phyloP scores from a whole-genome alignment of 306 rosid species.

The Astragalus glycyphyllos region DNA sequence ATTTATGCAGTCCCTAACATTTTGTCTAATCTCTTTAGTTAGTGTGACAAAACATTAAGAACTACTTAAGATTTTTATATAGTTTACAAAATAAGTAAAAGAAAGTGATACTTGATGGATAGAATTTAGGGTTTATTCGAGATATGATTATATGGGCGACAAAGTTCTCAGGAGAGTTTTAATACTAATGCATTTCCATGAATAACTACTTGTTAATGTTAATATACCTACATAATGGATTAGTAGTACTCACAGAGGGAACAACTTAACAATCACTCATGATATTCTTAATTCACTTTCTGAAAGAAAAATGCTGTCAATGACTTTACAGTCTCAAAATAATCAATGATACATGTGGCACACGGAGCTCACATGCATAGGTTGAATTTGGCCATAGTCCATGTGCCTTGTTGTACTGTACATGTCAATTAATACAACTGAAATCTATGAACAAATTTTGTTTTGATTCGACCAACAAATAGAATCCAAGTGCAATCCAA shows the following conservation, averaged over 20 bases:
- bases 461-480: conserved; percentile 35
- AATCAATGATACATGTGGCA: conserved; percentile 36
- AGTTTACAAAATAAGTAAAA: too few species aligned
- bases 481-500: conserved; percentile 34
- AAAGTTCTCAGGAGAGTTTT: too few species aligned
- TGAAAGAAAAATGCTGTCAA: not conserved
- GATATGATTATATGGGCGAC: too few species aligned
- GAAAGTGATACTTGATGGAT: too few species aligned
- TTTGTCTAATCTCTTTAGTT: too few species aligned
- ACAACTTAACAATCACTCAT: conserved; percentile 37
- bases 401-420: conserved; percentile 43
- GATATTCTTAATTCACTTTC: not conserved
- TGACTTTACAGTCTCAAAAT: conserved; percentile 30
- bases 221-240: too few species aligned
- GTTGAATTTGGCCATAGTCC: conserved; percentile 43
- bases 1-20: too few species aligned
- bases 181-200: too few species aligned
- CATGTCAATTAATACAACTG: conserved; percentile 43
- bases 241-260: not conserved
- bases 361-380: conserved; percentile 35
- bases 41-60: too few species aligned
- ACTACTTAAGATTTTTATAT: too few species aligned
- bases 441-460: conserved; percentile 39
- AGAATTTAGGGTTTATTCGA: too few species aligned
- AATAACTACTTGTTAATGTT: too few species aligned